These are phyloP conservation scores for Fusarium falciforme DNA, from an alignment of 2,329 filamentous ascomycete genomes.

Conservation along the genomic window DNA sequence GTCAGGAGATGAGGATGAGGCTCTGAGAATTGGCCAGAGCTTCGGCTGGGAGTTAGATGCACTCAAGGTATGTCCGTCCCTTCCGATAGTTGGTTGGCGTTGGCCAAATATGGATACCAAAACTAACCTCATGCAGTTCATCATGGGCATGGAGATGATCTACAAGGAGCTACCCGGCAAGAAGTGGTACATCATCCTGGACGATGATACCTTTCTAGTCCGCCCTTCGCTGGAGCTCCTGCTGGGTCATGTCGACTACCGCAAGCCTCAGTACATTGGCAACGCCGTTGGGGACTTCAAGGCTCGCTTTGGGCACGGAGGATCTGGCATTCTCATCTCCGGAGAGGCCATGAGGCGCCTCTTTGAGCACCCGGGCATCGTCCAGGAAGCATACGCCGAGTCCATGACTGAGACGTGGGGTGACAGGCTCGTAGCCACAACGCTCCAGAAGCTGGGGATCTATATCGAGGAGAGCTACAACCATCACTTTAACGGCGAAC, in stretches of 20 bases:
- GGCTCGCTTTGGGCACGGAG: slow-evolving; percentile 67
- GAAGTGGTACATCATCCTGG: slow-evolving; percentile 69
- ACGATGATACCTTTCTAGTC: slow-evolving; percentile 69
- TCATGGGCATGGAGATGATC: slow-evolving; percentile 64
- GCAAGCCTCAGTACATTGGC: slow-evolving; percentile 62
- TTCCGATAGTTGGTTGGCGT: neutral
- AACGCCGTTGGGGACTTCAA: slow-evolving; percentile 69
- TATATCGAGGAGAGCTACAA: slow-evolving; percentile 67
- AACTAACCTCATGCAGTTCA: slow-evolving; percentile 55
- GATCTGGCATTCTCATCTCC: slow-evolving; percentile 65
- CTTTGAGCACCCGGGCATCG: slow-evolving; percentile 56
- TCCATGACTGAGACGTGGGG: slow-evolving; percentile 65
- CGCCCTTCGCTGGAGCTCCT: slow-evolving; percentile 60
- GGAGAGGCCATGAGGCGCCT: slow-evolving; percentile 61
- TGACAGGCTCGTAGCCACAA: slow-evolving; percentile 65
- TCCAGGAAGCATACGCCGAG: slow-evolving; percentile 57
- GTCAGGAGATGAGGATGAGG: slow-evolving; percentile 52
- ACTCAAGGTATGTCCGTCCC: slow-evolving; percentile 55
- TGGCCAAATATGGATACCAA: slow-evolving; percentile 13
- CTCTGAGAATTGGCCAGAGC: slow-evolving; percentile 50
- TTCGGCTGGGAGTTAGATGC: slow-evolving; percentile 64
- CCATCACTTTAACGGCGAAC: slow-evolving; percentile 67
- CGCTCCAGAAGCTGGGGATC: slow-evolving; percentile 63
- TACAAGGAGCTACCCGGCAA: slow-evolving; percentile 63
- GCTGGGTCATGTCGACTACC: slow-evolving; percentile 61